Conservation (phyloP, 805 yeast species). For the Tetrapisispora taiwanensis region DNA sequence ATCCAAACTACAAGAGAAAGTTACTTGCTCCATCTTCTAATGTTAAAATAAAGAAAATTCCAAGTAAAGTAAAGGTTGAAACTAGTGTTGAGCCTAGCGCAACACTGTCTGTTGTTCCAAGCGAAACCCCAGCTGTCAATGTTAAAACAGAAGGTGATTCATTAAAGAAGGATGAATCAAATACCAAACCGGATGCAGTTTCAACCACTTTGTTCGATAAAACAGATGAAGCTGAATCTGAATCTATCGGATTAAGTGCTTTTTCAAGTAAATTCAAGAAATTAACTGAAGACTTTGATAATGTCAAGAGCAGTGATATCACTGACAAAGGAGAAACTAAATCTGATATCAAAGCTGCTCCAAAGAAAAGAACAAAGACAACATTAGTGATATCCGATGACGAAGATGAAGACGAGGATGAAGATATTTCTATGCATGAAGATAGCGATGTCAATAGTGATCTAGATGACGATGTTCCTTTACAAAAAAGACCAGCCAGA, state of each 20-base stretch:
- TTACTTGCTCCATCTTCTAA: slow-evolving; percentile 20
- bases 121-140: background rate
- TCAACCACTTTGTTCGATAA: slow-evolving; percentile 17
- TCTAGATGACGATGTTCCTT: slow-evolving; percentile 10
- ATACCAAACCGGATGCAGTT: background rate
- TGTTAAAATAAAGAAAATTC: slow-evolving; percentile 16
- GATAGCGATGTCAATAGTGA: slow-evolving; percentile 5
- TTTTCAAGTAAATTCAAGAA: slow-evolving; percentile 27
- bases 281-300: slow-evolving; percentile 23
- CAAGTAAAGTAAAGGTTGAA: slow-evolving; percentile 3
- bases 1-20: slow-evolving; percentile 21
- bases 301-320: slow-evolving; percentile 2
- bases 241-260: slow-evolving; percentile 13
- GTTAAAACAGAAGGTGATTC: slow-evolving; percentile 4
- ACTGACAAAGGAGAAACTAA: slow-evolving; percentile 3
- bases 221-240: slow-evolving; percentile 6
- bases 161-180: background rate
- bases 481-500: slow-evolving; percentile 14
- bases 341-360: background rate
- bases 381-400: slow-evolving; percentile 15
- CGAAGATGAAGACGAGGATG: background rate
- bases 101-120: slow-evolving; percentile 1
- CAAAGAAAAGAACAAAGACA: slow-evolving; percentile 6
- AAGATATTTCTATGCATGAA: slow-evolving; percentile 4
- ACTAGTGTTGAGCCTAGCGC: slow-evolving; percentile 2